Percentiles rank a stretch among this genome's conserved stretches.
phyloP scores from a whole-genome alignment of 2,329 filamentous ascomycete species.

The Cadophora sp. region DNA sequence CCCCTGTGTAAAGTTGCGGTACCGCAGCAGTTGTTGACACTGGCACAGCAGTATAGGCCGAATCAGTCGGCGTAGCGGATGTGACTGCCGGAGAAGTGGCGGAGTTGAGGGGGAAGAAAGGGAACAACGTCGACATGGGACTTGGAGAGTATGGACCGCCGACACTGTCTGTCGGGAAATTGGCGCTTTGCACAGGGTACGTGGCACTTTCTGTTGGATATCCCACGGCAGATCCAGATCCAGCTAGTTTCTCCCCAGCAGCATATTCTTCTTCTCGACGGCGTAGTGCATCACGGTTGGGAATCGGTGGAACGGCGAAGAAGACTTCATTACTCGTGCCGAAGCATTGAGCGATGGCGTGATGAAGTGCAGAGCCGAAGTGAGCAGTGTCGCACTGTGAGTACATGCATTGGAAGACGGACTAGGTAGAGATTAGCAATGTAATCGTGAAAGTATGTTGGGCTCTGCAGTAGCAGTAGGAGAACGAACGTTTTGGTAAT shows the following conservation, averaged over 20 bases:
- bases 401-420: constrained; percentile 46
- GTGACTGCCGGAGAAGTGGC: constrained; percentile 21
- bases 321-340: constrained; percentile 30
- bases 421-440: constrained; percentile 31
- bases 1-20: constrained; percentile 25
- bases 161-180: constrained; percentile 18
- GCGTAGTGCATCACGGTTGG: constrained; percentile 41
- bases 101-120: constrained; percentile 22
- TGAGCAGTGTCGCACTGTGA: constrained; percentile 46
- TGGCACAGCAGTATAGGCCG: constrained; percentile 22
- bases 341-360: constrained; percentile 43
- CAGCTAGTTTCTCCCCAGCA: constrained; percentile 30
- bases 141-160: constrained; percentile 24
- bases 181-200: constrained; percentile 24
- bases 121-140: constrained; percentile 20
- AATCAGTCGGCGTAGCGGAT: constrained; percentile 23
- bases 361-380: constrained; percentile 45
- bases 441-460: background rate
- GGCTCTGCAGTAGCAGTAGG: background rate
- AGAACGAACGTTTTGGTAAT: constrained; percentile 44
- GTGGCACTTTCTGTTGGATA: constrained; percentile 29
- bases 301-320: constrained; percentile 35
- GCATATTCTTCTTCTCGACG: constrained; percentile 41
- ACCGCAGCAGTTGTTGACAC: constrained; percentile 20
- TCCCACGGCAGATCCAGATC: constrained; percentile 32